phyloP scores from a whole-genome alignment of 2,329 filamentous ascomycete genomes.

The Periconia digitata region DNA sequence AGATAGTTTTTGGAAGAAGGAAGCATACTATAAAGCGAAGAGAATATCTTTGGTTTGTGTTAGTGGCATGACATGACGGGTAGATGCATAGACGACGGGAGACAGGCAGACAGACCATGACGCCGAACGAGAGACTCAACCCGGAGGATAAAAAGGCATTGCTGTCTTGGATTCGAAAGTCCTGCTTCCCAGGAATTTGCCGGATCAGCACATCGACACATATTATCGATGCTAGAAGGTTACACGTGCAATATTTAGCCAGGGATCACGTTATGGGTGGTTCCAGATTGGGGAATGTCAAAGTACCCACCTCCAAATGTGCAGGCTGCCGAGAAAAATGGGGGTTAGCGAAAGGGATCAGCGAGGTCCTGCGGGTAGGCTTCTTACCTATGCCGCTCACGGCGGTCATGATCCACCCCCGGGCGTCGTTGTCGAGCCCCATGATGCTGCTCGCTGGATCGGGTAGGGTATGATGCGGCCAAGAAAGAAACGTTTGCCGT shows the following conservation, averaged over 20 bases:
- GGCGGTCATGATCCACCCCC: slow-evolving; percentile 89
- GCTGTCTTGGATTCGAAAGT: slow-evolving; percentile 87
- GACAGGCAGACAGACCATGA: slow-evolving; percentile 69
- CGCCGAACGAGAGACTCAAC: slow-evolving; percentile 88
- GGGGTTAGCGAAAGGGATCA: slow-evolving; percentile 9
- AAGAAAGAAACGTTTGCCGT: slow-evolving; percentile 1
- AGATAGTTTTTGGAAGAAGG: slow-evolving; percentile 83
- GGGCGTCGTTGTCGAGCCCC: slow-evolving; percentile 62
- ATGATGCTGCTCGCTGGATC: slow-evolving; percentile 24
- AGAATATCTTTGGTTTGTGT: slow-evolving; percentile 69
- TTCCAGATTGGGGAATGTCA: not conserved
- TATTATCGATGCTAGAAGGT: slow-evolving; percentile 77
- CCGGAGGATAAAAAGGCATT: slow-evolving; percentile 85
- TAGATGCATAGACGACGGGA: not conserved
- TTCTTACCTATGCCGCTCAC: slow-evolving; percentile 73
- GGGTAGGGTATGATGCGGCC: slow-evolving; percentile 23
- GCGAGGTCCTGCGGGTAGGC: slow-evolving; percentile 5
- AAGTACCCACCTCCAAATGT: slow-evolving; percentile 37
- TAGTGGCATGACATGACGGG: slow-evolving; percentile 5
- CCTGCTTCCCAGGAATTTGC: slow-evolving; percentile 68
- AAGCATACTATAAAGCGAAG: slow-evolving; percentile 88
- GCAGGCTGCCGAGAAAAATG: slow-evolving; percentile 35
- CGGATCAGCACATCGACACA: slow-evolving; percentile 80
- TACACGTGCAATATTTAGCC: slow-evolving; percentile 34
- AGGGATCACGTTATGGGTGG: not conserved